Percentiles rank a stretch among this genome's conserved stretches.
These are phyloP conservation scores for Thraustochytrium sp. DNA, from an alignment of 352 stramenopile species.

Conservation along the genomic window DNA sequence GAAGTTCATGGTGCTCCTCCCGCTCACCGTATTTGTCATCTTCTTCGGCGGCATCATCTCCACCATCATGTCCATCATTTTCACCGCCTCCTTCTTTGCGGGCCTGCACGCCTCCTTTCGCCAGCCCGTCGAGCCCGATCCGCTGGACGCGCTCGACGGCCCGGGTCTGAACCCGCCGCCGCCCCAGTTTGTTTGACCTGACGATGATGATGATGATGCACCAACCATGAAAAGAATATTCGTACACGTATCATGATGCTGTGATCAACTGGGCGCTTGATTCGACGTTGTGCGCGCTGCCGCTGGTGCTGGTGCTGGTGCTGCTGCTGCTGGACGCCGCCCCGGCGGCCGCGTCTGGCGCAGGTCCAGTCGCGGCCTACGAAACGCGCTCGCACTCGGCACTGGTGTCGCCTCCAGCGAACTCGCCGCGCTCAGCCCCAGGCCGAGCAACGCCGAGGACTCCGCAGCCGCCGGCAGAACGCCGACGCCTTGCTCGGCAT, in stretches of 20 bases:
- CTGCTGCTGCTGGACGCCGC: not conserved
- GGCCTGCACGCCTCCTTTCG: constrained; percentile 16
- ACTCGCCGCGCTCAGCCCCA: too few relatives aligned
- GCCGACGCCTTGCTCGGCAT: not conserved
- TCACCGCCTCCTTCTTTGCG: constrained; percentile 4
- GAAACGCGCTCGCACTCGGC: not conserved
- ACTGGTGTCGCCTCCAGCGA: too few relatives aligned
- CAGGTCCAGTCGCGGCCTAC: not conserved
- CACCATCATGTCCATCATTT: constrained; percentile 19
- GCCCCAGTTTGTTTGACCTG: constrained; percentile 18
- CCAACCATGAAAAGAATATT: too few relatives aligned
- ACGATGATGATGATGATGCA: not conserved
- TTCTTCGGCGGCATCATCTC: constrained; percentile 41
- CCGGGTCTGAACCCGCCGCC: not conserved
- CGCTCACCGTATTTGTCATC: constrained; percentile 15
- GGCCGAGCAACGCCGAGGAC: too few relatives aligned
- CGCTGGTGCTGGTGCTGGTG: not conserved
- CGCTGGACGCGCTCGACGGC: constrained; percentile 30
- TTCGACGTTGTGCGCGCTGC: constrained; percentile 10
- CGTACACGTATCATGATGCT: too few relatives aligned
- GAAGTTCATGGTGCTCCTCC: constrained; percentile 35
- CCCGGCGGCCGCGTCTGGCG: not conserved
- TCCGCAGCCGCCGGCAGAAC: not conserved
- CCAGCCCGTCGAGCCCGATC: constrained; percentile 19
- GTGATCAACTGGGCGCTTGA: too few relatives aligned